Evolutionary conservation across 2,329 filamentous ascomycete genomes (phyloP), one percentile per base, ranked within the genome.

Genomic region (Alternaria arbusti): DNA sequence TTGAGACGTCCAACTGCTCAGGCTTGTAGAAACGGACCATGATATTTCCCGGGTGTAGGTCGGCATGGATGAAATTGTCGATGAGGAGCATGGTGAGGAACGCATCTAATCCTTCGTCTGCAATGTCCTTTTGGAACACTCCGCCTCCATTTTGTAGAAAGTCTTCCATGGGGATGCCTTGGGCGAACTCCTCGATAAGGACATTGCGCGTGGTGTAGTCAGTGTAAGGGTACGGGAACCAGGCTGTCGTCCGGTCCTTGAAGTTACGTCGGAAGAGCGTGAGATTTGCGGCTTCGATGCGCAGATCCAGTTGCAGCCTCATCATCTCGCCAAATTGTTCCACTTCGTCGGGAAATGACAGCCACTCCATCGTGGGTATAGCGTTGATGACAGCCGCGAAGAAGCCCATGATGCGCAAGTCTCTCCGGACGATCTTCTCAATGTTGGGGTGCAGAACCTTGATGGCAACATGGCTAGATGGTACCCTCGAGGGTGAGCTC

Each of bases 21-120:
- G 94, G 89, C 74, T 95, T 90, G 81, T 98, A 97, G 83, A 99
- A 99, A 67, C 96, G 93, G 50, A 99, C 95, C 94, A 99, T 98
- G 81, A 99, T 98, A 79, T 99, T 99, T 25, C 96, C 96, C 0
- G 96, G 96, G 77, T 99, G 96, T 28, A 99, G 83, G 77, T 99
- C 96, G 6, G 96, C 95, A 76, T 99, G 96, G 25, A 97, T 90
- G 79, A 99, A 99, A 79, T 99, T 99, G 80, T 99, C 96, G 43
- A 99, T 90, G 12, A 99, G 86, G 15, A 99, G 84, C 96, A 99
- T 99, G 74, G 94, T 93, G 54, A 99, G 82, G 80, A 99, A 99
- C 4, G 95, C 94, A 78, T 99, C 94, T 0, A 99, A 87, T 0
- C 96, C 96, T 82, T 98, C 95, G 61, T 97, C 90, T 4, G 96